Conservation (phyloP, 208 protist species). For the Plasmodiophora brassicae region DNA sequence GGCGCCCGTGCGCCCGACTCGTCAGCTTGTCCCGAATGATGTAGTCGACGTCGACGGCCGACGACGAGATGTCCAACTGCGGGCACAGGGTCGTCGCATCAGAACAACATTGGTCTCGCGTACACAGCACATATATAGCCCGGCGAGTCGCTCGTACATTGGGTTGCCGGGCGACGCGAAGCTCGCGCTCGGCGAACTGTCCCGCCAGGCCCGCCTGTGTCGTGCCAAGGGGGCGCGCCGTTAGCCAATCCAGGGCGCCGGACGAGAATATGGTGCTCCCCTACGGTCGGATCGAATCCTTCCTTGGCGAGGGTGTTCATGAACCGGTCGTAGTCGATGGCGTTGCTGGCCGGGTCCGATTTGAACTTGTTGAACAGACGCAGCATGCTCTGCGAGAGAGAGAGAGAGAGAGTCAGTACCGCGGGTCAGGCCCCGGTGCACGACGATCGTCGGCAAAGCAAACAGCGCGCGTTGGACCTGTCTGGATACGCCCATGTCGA, state of each 20-base stretch:
- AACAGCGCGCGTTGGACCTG: not conserved
- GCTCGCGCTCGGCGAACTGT: not conserved
- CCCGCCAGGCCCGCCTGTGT: not conserved
- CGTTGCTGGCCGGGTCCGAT: not conserved
- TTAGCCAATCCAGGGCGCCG: too few relatives aligned
- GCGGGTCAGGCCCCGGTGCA: too few relatives aligned
- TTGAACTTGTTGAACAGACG: conserved; percentile 27
- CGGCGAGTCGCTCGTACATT: not conserved
- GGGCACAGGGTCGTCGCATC: too few relatives aligned
- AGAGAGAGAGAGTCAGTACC: too few relatives aligned
- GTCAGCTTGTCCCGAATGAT: not conserved
- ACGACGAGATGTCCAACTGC: not conserved
- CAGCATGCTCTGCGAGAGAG: not conserved
- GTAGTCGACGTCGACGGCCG: not conserved
- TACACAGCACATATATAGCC: not conserved
- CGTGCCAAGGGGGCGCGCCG: too few relatives aligned
- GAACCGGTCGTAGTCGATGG: conserved; percentile 28
- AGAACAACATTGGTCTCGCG: too few relatives aligned
- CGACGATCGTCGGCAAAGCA: not conserved
- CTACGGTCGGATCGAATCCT: not conserved
- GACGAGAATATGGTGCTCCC: not conserved
- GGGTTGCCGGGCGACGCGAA: not conserved
- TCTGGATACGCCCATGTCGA: not conserved
- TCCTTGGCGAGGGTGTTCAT: not conserved
- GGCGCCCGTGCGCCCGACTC: not conserved